Evolutionary conservation across 441 rosid species (phyloP).

Genomic region (Pelargonium cotyledonis): DNA sequence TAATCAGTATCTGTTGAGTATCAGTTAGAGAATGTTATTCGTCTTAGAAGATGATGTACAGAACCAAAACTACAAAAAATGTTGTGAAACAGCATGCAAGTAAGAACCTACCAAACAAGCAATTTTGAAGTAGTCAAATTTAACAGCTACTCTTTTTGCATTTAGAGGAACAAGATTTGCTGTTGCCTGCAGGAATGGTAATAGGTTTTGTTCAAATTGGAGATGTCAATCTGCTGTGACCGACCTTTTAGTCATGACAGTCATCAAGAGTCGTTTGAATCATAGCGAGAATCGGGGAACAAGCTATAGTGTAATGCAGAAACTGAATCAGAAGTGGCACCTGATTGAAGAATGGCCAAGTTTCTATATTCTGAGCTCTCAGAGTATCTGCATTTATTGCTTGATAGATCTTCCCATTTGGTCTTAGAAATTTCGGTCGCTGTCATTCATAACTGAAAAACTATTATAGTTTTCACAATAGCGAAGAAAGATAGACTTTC

Average conservation of each 20-base stretch:
- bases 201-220: background rate
- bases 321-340: conserved; percentile 18
- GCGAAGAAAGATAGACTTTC: background rate
- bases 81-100: background rate
- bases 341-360: conserved; percentile 53
- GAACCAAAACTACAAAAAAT: too few species aligned
- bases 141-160: conserved; percentile 39
- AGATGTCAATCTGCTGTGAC: too few species aligned
- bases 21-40: too few species aligned
- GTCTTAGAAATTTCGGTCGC: conserved; percentile 42
- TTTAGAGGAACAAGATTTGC: conserved; percentile 42
- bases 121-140: conserved; percentile 42
- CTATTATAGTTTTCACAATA: background rate
- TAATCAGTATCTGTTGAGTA: conserved; percentile 27
- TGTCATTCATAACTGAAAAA: conserved; percentile 13
- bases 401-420: conserved; percentile 52
- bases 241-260: too few species aligned
- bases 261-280: too few species aligned
- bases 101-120: conserved; percentile 29
- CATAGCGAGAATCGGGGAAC: too few species aligned
- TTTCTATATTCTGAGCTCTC: conserved; percentile 50
- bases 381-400: conserved; percentile 40
- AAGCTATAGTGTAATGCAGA: too few species aligned
- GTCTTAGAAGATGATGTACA: too few species aligned
- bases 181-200: conserved; percentile 26